phyloP scores from a whole-genome alignment of 2,329 filamentous ascomycete species.

The Aspergillus phoenicis region DNA sequence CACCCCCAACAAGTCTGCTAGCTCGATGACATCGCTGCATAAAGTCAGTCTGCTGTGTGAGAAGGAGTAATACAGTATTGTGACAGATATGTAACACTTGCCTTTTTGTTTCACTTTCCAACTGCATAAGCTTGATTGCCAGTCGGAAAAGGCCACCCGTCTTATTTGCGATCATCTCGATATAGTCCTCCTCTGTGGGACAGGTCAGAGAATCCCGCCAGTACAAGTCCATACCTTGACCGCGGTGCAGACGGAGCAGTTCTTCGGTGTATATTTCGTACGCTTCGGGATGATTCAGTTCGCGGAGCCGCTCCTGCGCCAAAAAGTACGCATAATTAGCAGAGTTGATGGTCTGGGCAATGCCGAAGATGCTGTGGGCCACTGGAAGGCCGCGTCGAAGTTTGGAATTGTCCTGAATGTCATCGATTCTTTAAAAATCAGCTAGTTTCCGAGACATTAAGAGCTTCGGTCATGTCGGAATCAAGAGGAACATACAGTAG shows the following conservation, averaged over 20 bases:
- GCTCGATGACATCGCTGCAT: constrained; percentile 47
- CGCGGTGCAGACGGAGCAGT: constrained; percentile 41
- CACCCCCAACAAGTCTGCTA: constrained; percentile 61
- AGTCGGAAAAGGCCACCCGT: constrained; percentile 47
- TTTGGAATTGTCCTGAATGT: constrained; percentile 52
- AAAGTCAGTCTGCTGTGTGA: not conserved
- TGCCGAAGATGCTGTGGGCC: constrained; percentile 53
- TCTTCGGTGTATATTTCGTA: constrained; percentile 43
- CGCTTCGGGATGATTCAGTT: constrained; percentile 32
- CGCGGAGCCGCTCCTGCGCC: constrained; percentile 35
- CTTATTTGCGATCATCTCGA: constrained; percentile 47
- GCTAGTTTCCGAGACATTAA: not conserved
- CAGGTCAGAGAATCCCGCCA: constrained; percentile 43
- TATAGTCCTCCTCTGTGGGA: constrained; percentile 45
- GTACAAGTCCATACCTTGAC: constrained; percentile 48
- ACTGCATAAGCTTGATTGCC: constrained; percentile 42
- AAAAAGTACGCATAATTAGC: constrained; percentile 48
- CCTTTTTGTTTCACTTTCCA: constrained; percentile 23
- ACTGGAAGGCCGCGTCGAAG: constrained; percentile 51
- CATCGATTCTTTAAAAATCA: constrained; percentile 43
- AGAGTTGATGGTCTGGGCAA: constrained; percentile 52
- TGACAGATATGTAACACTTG: not conserved
- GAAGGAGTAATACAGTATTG: too few species aligned
- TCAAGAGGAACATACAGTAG: constrained; percentile 35
- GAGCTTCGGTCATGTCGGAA: too few species aligned